Evolutionary conservation across 371 early-diverging fungal species (phyloP).

Genomic region (Nematocida sp.): DNA sequence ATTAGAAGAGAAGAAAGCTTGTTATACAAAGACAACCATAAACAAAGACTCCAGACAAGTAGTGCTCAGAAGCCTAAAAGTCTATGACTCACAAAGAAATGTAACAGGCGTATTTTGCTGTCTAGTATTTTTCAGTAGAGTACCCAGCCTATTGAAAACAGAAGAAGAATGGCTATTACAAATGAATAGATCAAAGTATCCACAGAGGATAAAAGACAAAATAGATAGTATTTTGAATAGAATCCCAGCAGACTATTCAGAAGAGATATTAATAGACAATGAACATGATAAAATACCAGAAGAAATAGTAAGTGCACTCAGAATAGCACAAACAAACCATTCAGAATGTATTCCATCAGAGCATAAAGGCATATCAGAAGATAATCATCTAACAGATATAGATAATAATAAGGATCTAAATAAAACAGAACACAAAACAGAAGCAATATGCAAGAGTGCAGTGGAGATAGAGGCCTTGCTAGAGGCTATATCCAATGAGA

Average conservation of each 20-base stretch:
- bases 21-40: conserved; percentile 29
- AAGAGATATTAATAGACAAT: neutral
- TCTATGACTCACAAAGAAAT: neutral
- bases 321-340: no score
- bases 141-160: conserved; percentile 1
- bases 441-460: no score
- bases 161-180: neutral
- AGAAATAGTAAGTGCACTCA: no score
- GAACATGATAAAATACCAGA: no score
- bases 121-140: conserved; percentile 36
- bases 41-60: neutral
- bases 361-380: no score
- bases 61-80: neutral
- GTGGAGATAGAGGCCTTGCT: no score
- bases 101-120: conserved; percentile 17
- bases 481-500: no score
- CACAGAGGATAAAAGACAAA: neutral
- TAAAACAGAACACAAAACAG: no score
- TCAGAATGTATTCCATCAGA: no score
- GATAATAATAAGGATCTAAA: no score
- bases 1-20: neutral
- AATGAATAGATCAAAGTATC: neutral
- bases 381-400: no score
- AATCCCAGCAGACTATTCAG: no score
- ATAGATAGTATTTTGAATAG: neutral